Conservation (phyloP, 108 stramenopile genomes). For the Cyclotella atomus region DNA sequence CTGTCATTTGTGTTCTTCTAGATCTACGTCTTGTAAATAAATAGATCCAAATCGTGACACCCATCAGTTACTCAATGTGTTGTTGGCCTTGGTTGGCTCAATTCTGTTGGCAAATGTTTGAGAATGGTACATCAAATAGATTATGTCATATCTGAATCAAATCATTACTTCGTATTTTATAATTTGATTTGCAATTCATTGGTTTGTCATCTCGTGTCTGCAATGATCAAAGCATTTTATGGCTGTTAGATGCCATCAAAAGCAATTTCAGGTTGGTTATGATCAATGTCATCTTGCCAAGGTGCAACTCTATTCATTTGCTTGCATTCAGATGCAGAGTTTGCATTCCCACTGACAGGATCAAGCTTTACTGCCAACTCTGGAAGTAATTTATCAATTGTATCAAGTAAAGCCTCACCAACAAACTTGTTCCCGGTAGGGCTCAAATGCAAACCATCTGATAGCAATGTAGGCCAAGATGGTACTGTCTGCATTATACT, state of each 20-base stretch:
- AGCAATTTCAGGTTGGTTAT: slow-evolving; percentile 47
- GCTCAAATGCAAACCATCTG: slow-evolving; percentile 77
- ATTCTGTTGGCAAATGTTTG: too few species aligned
- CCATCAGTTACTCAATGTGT: not conserved
- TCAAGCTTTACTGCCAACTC: slow-evolving; percentile 59
- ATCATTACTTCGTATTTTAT: not conserved
- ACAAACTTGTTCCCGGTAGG: slow-evolving; percentile 62
- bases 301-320: slow-evolving; percentile 52
- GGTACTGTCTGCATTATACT: slow-evolving; percentile 51
- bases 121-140: too few species aligned
- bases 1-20: not conserved
- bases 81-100: not conserved
- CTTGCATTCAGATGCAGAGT: slow-evolving; percentile 63
- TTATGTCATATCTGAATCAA: not conserved
- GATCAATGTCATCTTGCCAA: slow-evolving; percentile 85
- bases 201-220: not conserved
- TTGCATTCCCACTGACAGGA: slow-evolving; percentile 65
- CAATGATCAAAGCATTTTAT: not conserved
- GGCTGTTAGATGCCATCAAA: slow-evolving; percentile 41
- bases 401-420: slow-evolving; percentile 52
- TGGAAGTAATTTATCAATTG: slow-evolving; percentile 46
- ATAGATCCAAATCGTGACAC: not conserved
- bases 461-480: slow-evolving; percentile 47
- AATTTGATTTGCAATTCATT: not conserved
- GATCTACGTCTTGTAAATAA: too few species aligned